Evolutionary conservation across 2,329 filamentous ascomycete species (phyloP).

Genomic region (Phaeophleospora eucalypticola): DNA sequence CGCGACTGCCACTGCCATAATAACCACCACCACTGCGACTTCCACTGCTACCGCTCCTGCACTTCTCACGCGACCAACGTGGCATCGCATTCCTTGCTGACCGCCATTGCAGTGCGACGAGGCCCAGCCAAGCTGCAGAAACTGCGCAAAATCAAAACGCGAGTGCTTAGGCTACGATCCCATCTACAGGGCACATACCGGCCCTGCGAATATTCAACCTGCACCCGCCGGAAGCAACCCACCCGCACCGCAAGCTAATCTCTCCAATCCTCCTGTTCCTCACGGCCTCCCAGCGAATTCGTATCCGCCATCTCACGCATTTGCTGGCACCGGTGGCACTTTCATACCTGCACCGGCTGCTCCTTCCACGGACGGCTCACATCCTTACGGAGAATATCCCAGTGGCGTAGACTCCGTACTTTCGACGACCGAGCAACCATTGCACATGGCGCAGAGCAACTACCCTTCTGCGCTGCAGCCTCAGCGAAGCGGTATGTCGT

Average conservation of each 20-base stretch:
- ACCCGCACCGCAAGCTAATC: neutral
- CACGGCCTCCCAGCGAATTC: too few relatives aligned
- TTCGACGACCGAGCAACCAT: constrained; percentile 38
- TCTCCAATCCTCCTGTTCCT: neutral
- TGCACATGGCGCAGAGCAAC: constrained; percentile 23
- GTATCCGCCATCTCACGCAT: too few relatives aligned
- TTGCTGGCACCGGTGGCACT: constrained; percentile 14
- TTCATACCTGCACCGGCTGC: constrained; percentile 12
- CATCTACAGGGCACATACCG: constrained; percentile 71
- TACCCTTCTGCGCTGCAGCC: constrained; percentile 24
- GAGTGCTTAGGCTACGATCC: constrained; percentile 84
- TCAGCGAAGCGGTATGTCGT: constrained; percentile 28
- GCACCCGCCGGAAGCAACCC: constrained; percentile 42
- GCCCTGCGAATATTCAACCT: constrained; percentile 68
- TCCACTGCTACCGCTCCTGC: too few relatives aligned
- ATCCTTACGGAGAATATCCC: constrained; percentile 46
- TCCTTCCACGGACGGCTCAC: constrained; percentile 1
- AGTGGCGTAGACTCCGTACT: constrained; percentile 64
- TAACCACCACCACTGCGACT: too few relatives aligned
- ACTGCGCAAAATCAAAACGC: constrained; percentile 84
- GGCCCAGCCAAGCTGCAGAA: constrained; percentile 84
- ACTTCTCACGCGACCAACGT: too few relatives aligned
- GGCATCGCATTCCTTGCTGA: neutral
- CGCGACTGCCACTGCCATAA: too few relatives aligned
- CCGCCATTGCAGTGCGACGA: constrained; percentile 76